Evolutionary conservation across 2,329 filamentous ascomycete species (phyloP).

Genomic region (Boeremia exigua): DNA sequence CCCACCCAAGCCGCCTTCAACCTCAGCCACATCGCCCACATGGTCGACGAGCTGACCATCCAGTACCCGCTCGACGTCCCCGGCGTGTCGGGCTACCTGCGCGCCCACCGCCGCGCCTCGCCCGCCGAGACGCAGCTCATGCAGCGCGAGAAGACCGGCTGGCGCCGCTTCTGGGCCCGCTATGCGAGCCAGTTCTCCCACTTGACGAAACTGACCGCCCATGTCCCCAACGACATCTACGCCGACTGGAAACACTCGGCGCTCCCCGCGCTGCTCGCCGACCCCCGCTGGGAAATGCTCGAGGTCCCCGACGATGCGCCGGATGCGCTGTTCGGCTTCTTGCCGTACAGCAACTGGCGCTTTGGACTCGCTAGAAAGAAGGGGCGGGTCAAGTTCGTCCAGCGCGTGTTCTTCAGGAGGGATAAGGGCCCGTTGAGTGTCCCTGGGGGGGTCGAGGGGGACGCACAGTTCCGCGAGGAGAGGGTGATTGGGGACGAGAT

Average conservation of each 20-base stretch:
- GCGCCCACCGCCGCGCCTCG: constrained; percentile 27
- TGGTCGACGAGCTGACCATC: constrained; percentile 47
- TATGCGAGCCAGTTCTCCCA: constrained; percentile 45
- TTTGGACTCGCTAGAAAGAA: constrained; percentile 29
- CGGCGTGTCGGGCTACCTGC: constrained; percentile 37
- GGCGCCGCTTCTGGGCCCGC: constrained; percentile 46
- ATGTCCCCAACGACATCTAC: constrained; percentile 42
- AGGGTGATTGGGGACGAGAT: constrained; percentile 30
- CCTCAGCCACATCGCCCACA: constrained; percentile 38
- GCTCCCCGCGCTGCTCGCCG: constrained; percentile 27
- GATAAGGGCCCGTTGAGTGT: constrained; percentile 30
- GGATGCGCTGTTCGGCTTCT: constrained; percentile 24
- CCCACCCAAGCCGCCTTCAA: constrained; percentile 44
- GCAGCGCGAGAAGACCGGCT: constrained; percentile 41
- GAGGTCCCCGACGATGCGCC: constrained; percentile 31
- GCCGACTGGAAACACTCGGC: constrained; percentile 40
- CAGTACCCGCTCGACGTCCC: constrained; percentile 44
- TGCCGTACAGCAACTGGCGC: constrained; percentile 25
- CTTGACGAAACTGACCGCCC: constrained; percentile 43
- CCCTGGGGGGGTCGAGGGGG: neutral
- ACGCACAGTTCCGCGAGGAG: constrained; percentile 31
- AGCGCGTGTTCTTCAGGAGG: constrained; percentile 43
- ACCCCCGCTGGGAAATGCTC: constrained; percentile 42
- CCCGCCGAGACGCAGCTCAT: constrained; percentile 36
- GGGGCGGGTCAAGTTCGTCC: constrained; percentile 36